Base-by-base conservation (phyloP, 495 filamentous ascomycete genomes). In the Darksidea phi region DNA sequence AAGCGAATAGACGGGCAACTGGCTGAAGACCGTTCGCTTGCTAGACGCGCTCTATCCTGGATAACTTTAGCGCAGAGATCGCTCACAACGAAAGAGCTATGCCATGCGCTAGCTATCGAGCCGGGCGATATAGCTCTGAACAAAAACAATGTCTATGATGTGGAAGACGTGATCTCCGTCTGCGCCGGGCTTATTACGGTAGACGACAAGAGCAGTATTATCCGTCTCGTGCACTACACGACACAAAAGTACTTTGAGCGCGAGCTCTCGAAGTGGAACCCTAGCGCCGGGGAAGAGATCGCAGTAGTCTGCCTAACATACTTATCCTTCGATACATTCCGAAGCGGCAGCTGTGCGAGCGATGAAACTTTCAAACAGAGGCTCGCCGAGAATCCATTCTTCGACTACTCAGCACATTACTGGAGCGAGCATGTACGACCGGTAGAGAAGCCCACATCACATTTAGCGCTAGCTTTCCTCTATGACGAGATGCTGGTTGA, bases 61-160 rank as follows among this genome's bases (percentile, higher is more conserved):
- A 34, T 61, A 15, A 3, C 48, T 2, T 48, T 20, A 23, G 57
- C 57, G 15, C 1, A 54, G 34, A 45, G 57, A 48, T 37, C 34
- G 48, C 38, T 61, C 2, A 61, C 48, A 1, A 47, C 37, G 3
- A 17, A 2, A 2, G 57, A 61, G 25, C 38, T 61, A 1, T 54
- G 49, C 42, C 73, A 80, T 71, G 80, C 80, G 0, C 69, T 83
- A 37, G 77, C 76, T 5, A 70, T 80, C 0, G 67, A 78, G 38
- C 6, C 45, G n/a, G n/a, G n/a, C n/a, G n/a, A n/a, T n/a, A n/a
- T n/a, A n/a, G n/a, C n/a, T n/a, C n/a, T n/a, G n/a, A n/a, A n/a
- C n/a, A n/a, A n/a, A n/a, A n/a, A n/a, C n/a, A n/a, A n/a, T n/a
- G n/a, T n/a, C n/a, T n/a, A n/a, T n/a, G n/a, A n/a, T n/a, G n/a